Evolutionary conservation across 1,284 basidiomycete species (phyloP), one percentile per base, ranked within the genome.

Genomic region (Laetiporus sulphureus): DNA sequence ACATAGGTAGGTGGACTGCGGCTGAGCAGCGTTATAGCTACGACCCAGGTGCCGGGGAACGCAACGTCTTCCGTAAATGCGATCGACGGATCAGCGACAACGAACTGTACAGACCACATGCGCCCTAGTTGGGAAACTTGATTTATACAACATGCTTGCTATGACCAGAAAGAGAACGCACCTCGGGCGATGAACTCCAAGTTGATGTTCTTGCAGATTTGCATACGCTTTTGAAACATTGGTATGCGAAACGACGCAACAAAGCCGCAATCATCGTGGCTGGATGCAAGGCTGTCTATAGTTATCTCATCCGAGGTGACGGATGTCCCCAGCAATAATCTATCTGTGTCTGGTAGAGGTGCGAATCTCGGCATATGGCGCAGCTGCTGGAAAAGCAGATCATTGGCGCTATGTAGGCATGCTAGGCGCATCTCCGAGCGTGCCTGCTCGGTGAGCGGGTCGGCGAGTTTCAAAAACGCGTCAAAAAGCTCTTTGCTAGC

Each of bases 131-230:
- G 19, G 20, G 13, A 8, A 2, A 27, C 2, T 29, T 32, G 31
- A n/a, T 13, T 5, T 13, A 19, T 19, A 12, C 19, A 2, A 18
- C 32, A 37, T n/a, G n/a, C 16, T 20, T 31, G 20, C 8, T 4
- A 18, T 5, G 5, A 10, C 12, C 22, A 7, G 35, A 40, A 32
- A 8, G 13, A 23, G 4, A 38, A 15, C 8, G 32, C 49, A 80
- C 83, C 76, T 68, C 76, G 65, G 1, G 79, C 80, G 42, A 86
- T 79, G 48, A 85, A 84, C 46, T 86, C 80, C 5, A 82, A 53
- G 0, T 50, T 53, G 24, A 84, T 69, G 11, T 63, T 48, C 39
- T 71, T 70, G 15, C 73, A 69, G 13, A 84, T 71, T n/a, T 74
- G 65, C 81, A 87, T 82, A 5, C 84, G 68, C 53, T 75, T 79